A percentile compares a stretch with the other conserved stretches of the same genome.
phyloP scores from a whole-genome alignment of 805 yeast species.

The Barnettozyma vustinii region DNA sequence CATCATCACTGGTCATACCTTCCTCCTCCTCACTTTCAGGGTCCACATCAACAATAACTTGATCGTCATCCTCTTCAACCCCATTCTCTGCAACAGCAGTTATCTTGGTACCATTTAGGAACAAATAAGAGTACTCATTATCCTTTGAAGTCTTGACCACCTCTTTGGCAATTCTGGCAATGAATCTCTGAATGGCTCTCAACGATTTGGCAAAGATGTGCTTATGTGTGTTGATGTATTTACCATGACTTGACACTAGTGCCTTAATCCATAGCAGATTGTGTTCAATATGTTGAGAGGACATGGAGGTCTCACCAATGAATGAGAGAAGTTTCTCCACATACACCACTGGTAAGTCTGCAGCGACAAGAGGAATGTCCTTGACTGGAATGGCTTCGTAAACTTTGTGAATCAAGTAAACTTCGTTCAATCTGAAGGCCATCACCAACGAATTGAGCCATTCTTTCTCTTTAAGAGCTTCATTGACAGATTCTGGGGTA shows the following conservation, averaged over 20 bases:
- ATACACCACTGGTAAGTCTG: constrained; percentile 74
- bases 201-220: constrained; percentile 58
- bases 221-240: constrained; percentile 56
- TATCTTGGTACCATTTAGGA: constrained; percentile 31
- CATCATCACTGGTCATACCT: constrained; percentile 9
- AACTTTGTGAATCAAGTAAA: constrained; percentile 61
- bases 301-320: constrained; percentile 60
- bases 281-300: constrained; percentile 81
- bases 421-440: constrained; percentile 91
- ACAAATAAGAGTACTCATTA: constrained; percentile 50
- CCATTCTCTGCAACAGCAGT: constrained; percentile 12
- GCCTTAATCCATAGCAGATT: constrained; percentile 75
- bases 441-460: constrained; percentile 78
- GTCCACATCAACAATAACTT: constrained; percentile 5
- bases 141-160: constrained; percentile 49
- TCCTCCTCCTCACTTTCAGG: constrained; percentile 8
- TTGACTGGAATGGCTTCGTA: constrained; percentile 68
- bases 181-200: constrained; percentile 69
- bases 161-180: constrained; percentile 70
- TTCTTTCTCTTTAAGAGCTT: constrained; percentile 47
- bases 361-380: constrained; percentile 62
- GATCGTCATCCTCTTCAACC: constrained; percentile 12
- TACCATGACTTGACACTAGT: constrained; percentile 70
- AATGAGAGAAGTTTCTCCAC: constrained; percentile 61
- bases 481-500: constrained; percentile 72